Percentiles rank a stretch among this genome's conserved stretches.
Evolutionary conservation across 192 early-diverging fungal genomes (phyloP).

Genomic region (Dissophora ornata): DNA sequence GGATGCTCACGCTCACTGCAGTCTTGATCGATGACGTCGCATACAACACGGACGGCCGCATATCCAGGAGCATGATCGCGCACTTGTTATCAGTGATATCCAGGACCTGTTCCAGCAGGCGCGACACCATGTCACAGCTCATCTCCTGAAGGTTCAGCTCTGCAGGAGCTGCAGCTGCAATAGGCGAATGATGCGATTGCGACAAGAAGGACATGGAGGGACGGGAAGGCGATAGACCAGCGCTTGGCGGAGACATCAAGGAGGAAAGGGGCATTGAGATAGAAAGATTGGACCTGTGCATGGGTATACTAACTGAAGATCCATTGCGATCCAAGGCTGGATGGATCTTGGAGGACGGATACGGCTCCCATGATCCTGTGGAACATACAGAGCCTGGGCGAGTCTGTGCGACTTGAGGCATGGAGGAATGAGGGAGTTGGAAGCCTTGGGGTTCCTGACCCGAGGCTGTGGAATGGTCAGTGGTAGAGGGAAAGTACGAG

Average conservation of each 20-base stretch:
- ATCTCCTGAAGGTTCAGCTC: constrained; percentile 32
- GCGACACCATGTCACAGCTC: constrained; percentile 11
- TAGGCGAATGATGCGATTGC: constrained; percentile 19
- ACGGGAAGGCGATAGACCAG: constrained; percentile 11
- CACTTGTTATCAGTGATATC: constrained; percentile 11
- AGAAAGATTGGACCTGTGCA: constrained; percentile 27
- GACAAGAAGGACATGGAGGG: constrained; percentile 31
- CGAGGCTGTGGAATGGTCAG: not conserved
- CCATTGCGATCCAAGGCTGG: constrained; percentile 11
- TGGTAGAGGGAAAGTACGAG: constrained; percentile 38
- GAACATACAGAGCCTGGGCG: not conserved
- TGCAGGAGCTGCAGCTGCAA: constrained; percentile 14
- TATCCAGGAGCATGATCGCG: constrained; percentile 72
- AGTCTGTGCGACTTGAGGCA: constrained; percentile 1
- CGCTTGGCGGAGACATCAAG: constrained; percentile 37
- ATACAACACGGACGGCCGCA: constrained; percentile 72
- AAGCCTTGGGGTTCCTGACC: constrained; percentile 18
- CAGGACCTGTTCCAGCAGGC: constrained; percentile 27
- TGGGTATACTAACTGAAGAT: constrained; percentile 29
- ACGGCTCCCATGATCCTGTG: constrained; percentile 17
- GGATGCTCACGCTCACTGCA: constrained; percentile 76
- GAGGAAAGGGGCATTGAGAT: constrained; percentile 37
- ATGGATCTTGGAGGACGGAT: not conserved
- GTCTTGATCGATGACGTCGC: constrained; percentile 60
- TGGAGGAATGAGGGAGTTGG: constrained; percentile 26